phyloP scores from a whole-genome alignment of 2,329 filamentous ascomycete species.

The Aspergillus sclerotialis region DNA sequence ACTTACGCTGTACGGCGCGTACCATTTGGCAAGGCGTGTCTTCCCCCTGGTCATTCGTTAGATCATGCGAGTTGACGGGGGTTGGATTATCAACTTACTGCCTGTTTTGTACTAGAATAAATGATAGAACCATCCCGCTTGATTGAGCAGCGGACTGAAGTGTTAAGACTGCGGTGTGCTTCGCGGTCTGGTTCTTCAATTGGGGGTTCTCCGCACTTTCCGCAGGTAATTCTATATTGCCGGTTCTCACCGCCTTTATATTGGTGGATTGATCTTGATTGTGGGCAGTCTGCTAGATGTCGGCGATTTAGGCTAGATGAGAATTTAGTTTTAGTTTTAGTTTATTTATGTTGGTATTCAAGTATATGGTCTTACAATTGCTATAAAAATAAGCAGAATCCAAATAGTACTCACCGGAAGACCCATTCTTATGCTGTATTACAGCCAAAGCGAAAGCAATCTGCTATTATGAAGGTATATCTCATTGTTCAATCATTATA shows the following conservation, averaged over 20 bases:
- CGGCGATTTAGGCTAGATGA: too few relatives aligned
- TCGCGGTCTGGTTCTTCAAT: conserved; percentile 4
- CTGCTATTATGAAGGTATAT: too few relatives aligned
- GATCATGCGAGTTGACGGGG: conserved; percentile 1
- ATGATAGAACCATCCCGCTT: conserved; percentile 60
- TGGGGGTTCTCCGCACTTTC: conserved; percentile 17
- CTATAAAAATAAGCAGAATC: too few relatives aligned
- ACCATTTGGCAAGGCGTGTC: conserved; percentile 97
- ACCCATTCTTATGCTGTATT: too few relatives aligned
- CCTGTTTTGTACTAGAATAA: conserved; percentile 83
- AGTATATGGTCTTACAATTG: too few relatives aligned
- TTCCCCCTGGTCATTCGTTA: conserved; percentile 64
- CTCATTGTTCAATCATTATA: too few relatives aligned
- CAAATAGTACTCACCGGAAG: too few relatives aligned
- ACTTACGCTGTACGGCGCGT: conserved; percentile 80
- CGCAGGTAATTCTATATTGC: conserved; percentile 23
- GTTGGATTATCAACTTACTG: conserved; percentile 52
- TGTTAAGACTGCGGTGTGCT: conserved; percentile 8
- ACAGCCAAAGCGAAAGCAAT: too few relatives aligned
- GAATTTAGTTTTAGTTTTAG: too few relatives aligned
- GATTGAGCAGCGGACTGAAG: conserved; percentile 10
- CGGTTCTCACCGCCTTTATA: conserved; percentile 17
- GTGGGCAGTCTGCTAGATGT: too few relatives aligned
- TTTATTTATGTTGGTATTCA: too few relatives aligned
- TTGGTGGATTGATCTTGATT: too few relatives aligned